Evolutionary conservation across 306 rosid genomes (phyloP).

Genomic region (Casuarina glauca): DNA sequence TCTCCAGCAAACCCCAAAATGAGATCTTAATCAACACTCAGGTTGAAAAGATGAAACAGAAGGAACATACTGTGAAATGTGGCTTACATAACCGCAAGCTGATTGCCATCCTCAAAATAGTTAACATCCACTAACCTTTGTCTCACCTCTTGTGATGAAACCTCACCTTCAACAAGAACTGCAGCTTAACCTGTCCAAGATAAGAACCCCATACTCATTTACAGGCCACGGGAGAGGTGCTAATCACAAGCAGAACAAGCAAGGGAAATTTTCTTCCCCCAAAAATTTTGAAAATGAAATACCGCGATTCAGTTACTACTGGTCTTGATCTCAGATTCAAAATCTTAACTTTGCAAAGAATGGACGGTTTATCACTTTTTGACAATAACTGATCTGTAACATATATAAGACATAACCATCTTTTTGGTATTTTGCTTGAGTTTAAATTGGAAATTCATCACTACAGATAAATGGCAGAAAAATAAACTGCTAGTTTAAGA

Average conservation of each 20-base stretch:
- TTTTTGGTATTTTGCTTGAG: not conserved
- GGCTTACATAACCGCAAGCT: conserved; percentile 25
- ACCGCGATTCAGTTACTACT: not conserved
- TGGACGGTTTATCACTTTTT: not conserved
- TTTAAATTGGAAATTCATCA: not conserved
- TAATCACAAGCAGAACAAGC: not conserved
- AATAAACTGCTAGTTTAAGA: conserved; percentile 18
- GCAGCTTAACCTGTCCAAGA: conserved; percentile 82
- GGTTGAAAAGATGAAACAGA: not conserved
- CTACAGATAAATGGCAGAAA: not conserved
- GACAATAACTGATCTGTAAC: not conserved
- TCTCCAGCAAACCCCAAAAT: conserved; percentile 58
- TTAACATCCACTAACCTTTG: conserved; percentile 22
- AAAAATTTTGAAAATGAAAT: not conserved
- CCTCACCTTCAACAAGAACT: conserved; percentile 87
- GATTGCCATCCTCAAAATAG: conserved; percentile 31
- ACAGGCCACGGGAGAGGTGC: not conserved
- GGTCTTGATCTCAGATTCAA: not conserved
- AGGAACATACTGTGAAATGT: conserved; percentile 25
- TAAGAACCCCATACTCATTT: conserved; percentile 21
- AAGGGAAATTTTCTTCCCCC: not conserved
- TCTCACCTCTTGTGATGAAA: conserved; percentile 80
- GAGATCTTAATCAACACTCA: conserved; percentile 46
- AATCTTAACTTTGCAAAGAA: not conserved
- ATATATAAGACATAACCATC: not conserved